Evolutionary conservation across 1,284 basidiomycete species (phyloP).

Genomic region (Cronartium ribicola): DNA sequence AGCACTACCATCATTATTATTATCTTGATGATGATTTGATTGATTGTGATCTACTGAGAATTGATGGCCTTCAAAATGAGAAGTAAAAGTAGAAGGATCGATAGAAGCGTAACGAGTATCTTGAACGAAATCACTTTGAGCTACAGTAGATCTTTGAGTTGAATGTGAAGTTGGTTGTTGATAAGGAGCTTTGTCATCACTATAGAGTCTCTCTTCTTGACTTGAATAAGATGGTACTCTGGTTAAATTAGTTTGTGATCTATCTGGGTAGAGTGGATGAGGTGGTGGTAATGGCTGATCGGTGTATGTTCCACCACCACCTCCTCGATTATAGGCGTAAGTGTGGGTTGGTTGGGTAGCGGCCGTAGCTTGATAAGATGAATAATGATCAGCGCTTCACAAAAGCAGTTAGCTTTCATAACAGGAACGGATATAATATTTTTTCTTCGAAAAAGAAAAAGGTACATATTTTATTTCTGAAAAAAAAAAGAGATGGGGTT

Average conservation of each 20-base stretch:
- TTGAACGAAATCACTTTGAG: no score
- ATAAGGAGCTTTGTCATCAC: constrained; percentile 33
- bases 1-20: no score
- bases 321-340: neutral
- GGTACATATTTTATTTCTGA: neutral
- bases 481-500: no score
- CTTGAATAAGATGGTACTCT: constrained; percentile 35
- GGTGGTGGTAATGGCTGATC: neutral
- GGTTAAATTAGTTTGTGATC: neutral
- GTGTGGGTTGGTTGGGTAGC: neutral
- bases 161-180: no score
- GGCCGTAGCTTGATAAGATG: constrained; percentile 33
- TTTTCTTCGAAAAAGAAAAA: neutral
- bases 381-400: constrained; percentile 38
- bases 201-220: constrained; percentile 13
- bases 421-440: neutral
- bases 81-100: no score
- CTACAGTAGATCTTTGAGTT: no score
- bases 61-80: no score
- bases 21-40: no score
- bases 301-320: constrained; percentile 1
- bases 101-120: no score
- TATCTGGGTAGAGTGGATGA: neutral
- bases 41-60: no score
- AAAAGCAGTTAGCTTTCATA: neutral